Evolutionary conservation across 2,329 filamentous ascomycete genomes (phyloP).

Genomic region (Xylariaceae sp.): DNA sequence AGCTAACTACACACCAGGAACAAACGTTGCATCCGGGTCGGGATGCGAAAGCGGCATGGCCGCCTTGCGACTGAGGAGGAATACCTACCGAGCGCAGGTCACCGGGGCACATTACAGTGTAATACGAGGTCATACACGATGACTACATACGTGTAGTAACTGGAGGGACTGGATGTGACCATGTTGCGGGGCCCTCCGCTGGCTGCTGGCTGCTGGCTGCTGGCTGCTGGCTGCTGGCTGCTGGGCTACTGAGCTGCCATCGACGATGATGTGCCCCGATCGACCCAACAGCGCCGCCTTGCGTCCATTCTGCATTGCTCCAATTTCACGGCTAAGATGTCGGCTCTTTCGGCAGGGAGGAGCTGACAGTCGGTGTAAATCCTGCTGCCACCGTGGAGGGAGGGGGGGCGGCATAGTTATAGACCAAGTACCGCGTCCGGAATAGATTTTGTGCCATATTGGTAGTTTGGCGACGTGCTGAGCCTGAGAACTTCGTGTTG

Average conservation of each 20-base stretch:
- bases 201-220: too few relatives aligned
- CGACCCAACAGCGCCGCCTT: background rate
- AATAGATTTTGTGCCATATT: constrained; percentile 22
- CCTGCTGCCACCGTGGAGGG: constrained; percentile 23
- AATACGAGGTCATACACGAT: background rate
- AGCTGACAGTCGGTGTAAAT: background rate
- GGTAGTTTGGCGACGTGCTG: constrained; percentile 23
- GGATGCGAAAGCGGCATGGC: background rate
- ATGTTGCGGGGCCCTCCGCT: background rate
- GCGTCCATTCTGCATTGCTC: background rate
- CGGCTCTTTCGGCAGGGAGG: background rate
- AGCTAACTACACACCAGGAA: background rate
- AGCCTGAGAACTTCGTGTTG: constrained; percentile 30
- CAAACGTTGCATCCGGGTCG: background rate
- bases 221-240: too few relatives aligned
- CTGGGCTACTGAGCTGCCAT: background rate
- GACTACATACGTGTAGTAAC: too few relatives aligned
- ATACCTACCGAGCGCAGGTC: background rate
- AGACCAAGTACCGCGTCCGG: background rate
- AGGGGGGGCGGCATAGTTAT: constrained; percentile 5
- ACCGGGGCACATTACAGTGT: background rate
- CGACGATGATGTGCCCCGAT: background rate
- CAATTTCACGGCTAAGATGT: background rate
- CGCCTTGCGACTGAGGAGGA: background rate
- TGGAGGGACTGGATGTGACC: background rate